A percentile compares a stretch with the other conserved stretches of the same genome.
phyloP scores from a whole-genome alignment of 73 alveolate species.

The Uronychia setigera region DNA sequence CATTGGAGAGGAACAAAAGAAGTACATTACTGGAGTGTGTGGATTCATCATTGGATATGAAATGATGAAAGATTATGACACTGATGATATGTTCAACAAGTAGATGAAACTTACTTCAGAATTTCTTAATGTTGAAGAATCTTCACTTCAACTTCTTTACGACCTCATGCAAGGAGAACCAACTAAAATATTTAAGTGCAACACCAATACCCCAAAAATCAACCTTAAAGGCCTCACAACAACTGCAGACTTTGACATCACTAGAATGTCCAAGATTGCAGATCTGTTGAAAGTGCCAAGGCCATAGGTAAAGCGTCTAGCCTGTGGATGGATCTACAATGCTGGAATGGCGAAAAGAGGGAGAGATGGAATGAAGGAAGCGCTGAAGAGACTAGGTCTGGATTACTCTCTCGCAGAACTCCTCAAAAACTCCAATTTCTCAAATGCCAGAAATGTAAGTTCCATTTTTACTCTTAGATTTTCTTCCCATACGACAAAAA shows the following conservation, averaged over 20 bases:
- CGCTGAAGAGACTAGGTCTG: background rate
- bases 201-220: background rate
- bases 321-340: slow-evolving; percentile 23
- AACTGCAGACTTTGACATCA: slow-evolving; percentile 11
- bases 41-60: background rate
- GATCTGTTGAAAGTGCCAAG: background rate
- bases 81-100: background rate
- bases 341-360: slow-evolving; percentile 7
- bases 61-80: background rate
- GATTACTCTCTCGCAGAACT: background rate
- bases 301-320: slow-evolving; percentile 6
- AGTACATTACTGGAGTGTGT: background rate
- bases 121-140: slow-evolving; percentile 10
- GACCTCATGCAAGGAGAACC: slow-evolving; percentile 32
- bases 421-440: background rate
- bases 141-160: background rate
- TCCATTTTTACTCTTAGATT: background rate
- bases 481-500: background rate
- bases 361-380: background rate
- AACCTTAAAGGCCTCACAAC: background rate
- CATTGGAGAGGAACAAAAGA: background rate
- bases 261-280: slow-evolving; percentile 16
- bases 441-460: background rate
- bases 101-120: slow-evolving; percentile 9
- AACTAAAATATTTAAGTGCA: slow-evolving; percentile 10